phyloP scores from a whole-genome alignment of 805 yeast species.

The Metschnikowia lochheadii region DNA sequence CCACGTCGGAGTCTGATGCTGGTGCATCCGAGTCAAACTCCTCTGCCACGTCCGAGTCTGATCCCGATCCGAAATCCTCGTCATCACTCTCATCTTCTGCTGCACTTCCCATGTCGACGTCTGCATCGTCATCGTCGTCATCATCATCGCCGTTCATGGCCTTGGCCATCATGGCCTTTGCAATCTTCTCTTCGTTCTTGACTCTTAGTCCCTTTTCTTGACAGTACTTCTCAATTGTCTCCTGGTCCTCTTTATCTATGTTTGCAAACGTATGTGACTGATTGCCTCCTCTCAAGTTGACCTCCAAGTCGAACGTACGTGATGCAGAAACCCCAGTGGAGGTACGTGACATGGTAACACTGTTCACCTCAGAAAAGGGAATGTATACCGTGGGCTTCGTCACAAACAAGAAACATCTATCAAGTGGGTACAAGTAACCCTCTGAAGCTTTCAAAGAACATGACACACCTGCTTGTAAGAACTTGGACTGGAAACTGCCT shows the following conservation, averaged over 20 bases:
- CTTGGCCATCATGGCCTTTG: conserved; percentile 72
- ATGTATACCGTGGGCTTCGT: conserved; percentile 93
- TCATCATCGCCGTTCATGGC: conserved; percentile 63
- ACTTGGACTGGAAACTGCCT: conserved; percentile 72
- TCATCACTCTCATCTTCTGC: conserved; percentile 77
- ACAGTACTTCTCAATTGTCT: conserved; percentile 68
- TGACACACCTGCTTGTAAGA: conserved; percentile 78
- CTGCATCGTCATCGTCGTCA: conserved; percentile 47
- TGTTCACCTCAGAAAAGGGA: conserved; percentile 76
- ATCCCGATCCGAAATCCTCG: conserved; percentile 72
- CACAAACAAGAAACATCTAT: conserved; percentile 82
- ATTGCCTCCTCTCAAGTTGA: conserved; percentile 57
- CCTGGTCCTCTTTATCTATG: conserved; percentile 86
- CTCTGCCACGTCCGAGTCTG: conserved; percentile 74
- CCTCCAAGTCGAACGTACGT: conserved; percentile 89
- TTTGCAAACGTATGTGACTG: conserved; percentile 82
- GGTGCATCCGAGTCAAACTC: conserved; percentile 73
- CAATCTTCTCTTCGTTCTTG: conserved; percentile 85
- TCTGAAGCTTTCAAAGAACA: conserved; percentile 95
- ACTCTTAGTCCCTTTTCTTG: conserved; percentile 73
- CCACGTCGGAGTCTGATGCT: conserved; percentile 26
- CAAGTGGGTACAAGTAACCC: conserved; percentile 90
- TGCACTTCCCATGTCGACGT: conserved; percentile 62
- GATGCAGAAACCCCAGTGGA: conserved; percentile 72
- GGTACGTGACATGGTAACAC: conserved; percentile 81